Evolutionary conservation across 768 basidiomycete species (phyloP).

Genomic region (Tricholoma flavovirens): DNA sequence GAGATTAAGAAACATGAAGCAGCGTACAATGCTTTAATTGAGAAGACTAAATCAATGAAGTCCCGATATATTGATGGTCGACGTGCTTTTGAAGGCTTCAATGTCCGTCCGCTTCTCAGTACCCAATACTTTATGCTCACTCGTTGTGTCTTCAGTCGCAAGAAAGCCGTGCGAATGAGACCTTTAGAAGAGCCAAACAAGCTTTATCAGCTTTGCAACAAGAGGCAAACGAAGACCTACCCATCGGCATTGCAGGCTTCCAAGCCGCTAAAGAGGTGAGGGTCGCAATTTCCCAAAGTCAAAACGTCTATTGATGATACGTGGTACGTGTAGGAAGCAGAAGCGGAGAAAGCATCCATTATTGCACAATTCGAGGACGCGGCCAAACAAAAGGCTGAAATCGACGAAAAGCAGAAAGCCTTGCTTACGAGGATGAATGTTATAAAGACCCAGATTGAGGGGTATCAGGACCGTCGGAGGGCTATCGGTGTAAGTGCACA

Average conservation of each 20-base stretch:
- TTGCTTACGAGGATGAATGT: conserved; percentile 39
- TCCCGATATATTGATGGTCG: conserved; percentile 24
- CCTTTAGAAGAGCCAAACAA: conserved; percentile 18
- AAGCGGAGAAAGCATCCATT: conserved; percentile 44
- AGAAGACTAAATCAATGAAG: conserved; percentile 22
- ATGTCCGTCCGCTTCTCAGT: conserved; percentile 21
- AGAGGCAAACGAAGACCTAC: conserved; percentile 66
- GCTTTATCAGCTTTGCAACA: conserved; percentile 38
- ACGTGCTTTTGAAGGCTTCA: conserved; percentile 25
- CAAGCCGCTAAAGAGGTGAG: conserved; percentile 50
- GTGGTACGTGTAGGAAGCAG: conserved; percentile 41
- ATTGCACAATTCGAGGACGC: conserved; percentile 46
- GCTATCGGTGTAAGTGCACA: conserved; percentile 38
- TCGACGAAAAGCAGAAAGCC: conserved; percentile 40
- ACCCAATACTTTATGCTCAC: background rate
- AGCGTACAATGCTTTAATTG: conserved; percentile 26
- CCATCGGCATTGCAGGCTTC: conserved; percentile 53
- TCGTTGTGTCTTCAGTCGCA: conserved; percentile 18
- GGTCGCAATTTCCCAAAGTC: background rate
- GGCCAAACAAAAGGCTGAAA: conserved; percentile 34
- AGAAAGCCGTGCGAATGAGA: conserved; percentile 14
- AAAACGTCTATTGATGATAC: background rate
- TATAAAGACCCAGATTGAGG: conserved; percentile 43
- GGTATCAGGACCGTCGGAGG: conserved; percentile 40
- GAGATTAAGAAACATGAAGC: conserved; percentile 33